Conservation (phyloP, 169 alveolate species). For the Cystoisospora suis region DNA sequence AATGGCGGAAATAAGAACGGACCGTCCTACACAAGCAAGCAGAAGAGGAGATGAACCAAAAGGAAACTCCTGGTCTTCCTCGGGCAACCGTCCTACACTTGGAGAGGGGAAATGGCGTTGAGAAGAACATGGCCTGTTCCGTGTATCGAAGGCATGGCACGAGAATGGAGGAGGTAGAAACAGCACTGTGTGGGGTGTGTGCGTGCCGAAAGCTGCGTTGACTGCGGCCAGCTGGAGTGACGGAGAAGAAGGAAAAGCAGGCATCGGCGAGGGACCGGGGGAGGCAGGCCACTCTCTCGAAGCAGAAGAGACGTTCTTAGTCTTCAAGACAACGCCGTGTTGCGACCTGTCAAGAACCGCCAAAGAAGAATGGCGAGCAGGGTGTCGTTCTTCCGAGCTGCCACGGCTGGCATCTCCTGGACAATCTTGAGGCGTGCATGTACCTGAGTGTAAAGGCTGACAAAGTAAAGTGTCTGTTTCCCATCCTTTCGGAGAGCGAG, state of each 20-base stretch:
- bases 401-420: no score
- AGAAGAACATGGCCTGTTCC: neutral
- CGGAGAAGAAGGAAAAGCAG: neutral
- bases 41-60: neutral
- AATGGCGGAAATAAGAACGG: neutral
- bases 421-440: no score
- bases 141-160: neutral
- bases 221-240: neutral
- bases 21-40: neutral
- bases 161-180: neutral
- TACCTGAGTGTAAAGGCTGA: no score
- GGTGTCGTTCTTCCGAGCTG: no score
- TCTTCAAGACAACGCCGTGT: no score
- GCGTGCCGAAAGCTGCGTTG: neutral
- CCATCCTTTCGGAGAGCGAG: no score
- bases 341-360: no score
- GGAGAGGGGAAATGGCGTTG: neutral
- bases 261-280: no score
- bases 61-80: neutral
- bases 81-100: neutral
- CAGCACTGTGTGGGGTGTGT: constrained; percentile 21
- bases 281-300: no score
- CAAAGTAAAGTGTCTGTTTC: no score
- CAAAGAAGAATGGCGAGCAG: no score
- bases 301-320: no score